phyloP scores from a whole-genome alignment of 129 eudicot genomes.

The Logfia minima region DNA sequence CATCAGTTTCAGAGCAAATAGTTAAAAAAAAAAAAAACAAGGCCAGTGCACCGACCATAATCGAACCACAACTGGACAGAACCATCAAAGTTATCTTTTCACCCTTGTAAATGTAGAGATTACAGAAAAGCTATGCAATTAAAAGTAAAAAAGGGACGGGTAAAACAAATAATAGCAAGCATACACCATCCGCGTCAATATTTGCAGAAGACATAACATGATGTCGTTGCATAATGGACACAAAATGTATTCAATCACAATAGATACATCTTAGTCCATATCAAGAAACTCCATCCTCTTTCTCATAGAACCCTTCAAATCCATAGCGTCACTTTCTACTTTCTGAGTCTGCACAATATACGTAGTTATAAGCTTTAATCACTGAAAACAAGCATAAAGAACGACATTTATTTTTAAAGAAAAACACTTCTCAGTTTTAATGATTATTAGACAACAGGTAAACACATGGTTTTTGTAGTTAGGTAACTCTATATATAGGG shows the following conservation, averaged over 20 bases:
- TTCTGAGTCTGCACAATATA: constrained; percentile 71
- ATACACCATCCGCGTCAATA: not conserved
- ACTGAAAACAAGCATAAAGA: not conserved
- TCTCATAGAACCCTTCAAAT: constrained; percentile 79
- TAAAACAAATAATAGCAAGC: constrained; percentile 1
- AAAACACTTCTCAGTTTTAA: no score
- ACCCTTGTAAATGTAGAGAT: not conserved
- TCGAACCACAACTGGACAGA: not conserved
- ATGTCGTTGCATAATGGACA: not conserved
- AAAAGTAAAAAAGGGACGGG: not conserved
- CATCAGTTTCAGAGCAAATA: not conserved
- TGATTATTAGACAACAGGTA: no score
- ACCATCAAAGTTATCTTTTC: constrained; percentile 1
- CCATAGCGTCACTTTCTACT: constrained; percentile 86
- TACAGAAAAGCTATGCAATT: constrained; percentile 20
- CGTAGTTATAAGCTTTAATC: not conserved
- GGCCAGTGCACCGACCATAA: not conserved
- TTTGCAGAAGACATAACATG: not conserved
- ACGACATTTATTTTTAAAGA: constrained; percentile 15
- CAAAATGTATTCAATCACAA: not conserved
- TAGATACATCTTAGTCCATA: not conserved
- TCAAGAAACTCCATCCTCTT: constrained; percentile 91
- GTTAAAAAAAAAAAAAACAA: not conserved
- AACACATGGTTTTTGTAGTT: no score
- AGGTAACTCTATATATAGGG: no score